These are phyloP conservation scores for Hygrocybe coccinea DNA, from an alignment of 768 basidiomycete species.

Conservation along the genomic window DNA sequence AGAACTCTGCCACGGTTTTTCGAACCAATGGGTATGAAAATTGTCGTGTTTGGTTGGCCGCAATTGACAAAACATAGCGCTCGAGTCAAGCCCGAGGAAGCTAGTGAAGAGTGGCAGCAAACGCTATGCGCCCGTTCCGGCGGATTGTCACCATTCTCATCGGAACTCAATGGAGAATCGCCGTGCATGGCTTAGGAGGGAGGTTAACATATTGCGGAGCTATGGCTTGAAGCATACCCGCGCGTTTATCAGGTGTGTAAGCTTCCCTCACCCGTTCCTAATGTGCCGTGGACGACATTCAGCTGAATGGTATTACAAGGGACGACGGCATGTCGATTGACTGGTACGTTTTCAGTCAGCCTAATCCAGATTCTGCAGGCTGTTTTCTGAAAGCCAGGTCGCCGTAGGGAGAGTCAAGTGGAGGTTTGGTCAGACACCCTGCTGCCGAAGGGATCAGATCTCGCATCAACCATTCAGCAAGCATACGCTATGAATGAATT, in stretches of 20 bases:
- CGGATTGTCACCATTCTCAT: not conserved
- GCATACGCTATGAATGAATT: not conserved
- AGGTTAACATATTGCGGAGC: not conserved
- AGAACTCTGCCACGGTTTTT: too few relatives aligned
- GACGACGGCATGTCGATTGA: slow-evolving; percentile 2
- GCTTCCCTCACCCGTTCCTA: not conserved
- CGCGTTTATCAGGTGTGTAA: not conserved
- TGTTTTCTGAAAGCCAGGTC: too few relatives aligned
- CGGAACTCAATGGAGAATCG: not conserved
- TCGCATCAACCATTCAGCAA: not conserved
- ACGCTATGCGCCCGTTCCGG: too few relatives aligned
- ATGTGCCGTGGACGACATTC: not conserved
- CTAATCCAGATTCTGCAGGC: not conserved
- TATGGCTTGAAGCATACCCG: not conserved
- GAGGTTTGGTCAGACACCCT: not conserved
- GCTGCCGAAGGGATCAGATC: not conserved
- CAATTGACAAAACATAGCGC: too few relatives aligned
- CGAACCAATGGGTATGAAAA: too few relatives aligned
- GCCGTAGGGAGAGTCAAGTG: not conserved
- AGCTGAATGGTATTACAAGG: not conserved
- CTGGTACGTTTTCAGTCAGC: not conserved
- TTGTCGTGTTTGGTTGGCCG: too few relatives aligned
- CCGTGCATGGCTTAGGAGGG: not conserved
- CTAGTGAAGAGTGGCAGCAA: too few relatives aligned
- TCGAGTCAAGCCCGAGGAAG: too few relatives aligned